Percentiles rank a stretch among this genome's conserved stretches.
Evolutionary conservation across 306 rosid species (phyloP).

Genomic region (Trifolium dubium): DNA sequence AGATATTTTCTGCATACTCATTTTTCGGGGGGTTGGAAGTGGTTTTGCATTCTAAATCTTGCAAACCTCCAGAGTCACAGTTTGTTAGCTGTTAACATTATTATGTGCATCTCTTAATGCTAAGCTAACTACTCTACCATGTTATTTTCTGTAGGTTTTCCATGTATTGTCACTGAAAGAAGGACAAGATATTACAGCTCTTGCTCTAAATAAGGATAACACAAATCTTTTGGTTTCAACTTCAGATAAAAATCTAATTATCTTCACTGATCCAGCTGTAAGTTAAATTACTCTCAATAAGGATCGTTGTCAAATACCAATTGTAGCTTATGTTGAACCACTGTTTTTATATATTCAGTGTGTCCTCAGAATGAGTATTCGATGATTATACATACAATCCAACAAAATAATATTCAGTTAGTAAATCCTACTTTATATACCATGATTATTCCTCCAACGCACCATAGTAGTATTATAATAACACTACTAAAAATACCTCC

Average conservation of each 20-base stretch:
- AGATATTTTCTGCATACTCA: slow-evolving; percentile 15
- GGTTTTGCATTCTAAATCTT: slow-evolving; percentile 20
- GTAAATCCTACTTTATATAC: not conserved
- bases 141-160: slow-evolving; percentile 63
- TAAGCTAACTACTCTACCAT: slow-evolving; percentile 30
- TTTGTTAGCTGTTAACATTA: slow-evolving; percentile 14
- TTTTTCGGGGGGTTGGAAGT: not conserved
- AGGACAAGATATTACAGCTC: slow-evolving; percentile 89
- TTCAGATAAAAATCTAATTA: slow-evolving; percentile 74
- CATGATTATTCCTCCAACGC: slow-evolving; percentile 5
- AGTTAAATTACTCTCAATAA: slow-evolving; percentile 48
- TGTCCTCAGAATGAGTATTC: slow-evolving; percentile 1
- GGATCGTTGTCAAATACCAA: slow-evolving; percentile 26
- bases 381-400: not conserved
- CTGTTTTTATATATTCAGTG: slow-evolving; percentile 12
- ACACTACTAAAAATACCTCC: not conserved
- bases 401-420: not conserved
- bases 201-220: slow-evolving; percentile 82
- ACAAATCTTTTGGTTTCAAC: slow-evolving; percentile 96
- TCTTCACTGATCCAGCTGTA: slow-evolving; percentile 94
- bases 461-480: not conserved
- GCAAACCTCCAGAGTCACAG: slow-evolving; percentile 11
- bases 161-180: slow-evolving; percentile 69
- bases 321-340: slow-evolving; percentile 16
- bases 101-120: slow-evolving; percentile 17